Base-by-base conservation (phyloP, 352 stramenopile species). In the Phytophthora idaei region DNA sequence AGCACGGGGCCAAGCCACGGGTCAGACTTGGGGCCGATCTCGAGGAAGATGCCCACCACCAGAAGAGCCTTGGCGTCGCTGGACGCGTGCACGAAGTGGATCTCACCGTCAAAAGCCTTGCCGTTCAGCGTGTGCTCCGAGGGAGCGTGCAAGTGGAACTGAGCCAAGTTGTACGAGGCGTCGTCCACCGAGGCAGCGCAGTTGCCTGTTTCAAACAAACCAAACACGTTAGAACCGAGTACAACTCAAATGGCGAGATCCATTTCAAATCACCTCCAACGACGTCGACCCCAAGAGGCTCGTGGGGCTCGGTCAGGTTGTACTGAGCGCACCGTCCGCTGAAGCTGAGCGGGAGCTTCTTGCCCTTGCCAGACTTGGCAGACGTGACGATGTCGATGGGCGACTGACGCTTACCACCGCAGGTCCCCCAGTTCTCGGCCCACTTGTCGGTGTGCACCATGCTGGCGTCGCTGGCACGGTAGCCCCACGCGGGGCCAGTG, bases 61-160 rank as follows among this genome's bases (percentile, higher is more conserved):
- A 85, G 41, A 21, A 87, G 63, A 7, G 61, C 63, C 14, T 67
- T 69, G 61, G 61, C 61, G 21, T 80, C 76, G 25, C 57, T 64
- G 14, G 79, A 70, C 44, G 59, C 59, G 66, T 90, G 81, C 27
- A 90, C 78, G 58, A 90, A 90, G 71, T 90, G 81, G 42, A 87
- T 77, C 58, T 87, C 78, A 34, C 69, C 81, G 29, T 74, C 77
- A 41, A 81, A 64, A 27, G 77, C 41, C 29, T 83, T 72, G 27
- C 72, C 78, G 55, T 87, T 73, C 25, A 90, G 46, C 17, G 76
- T 87, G 71, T 90, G 81, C 67, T 90, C 81, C 11, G 78, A 86
- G 31, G 73, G 76, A 28, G 74, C 71, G 72, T 90, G 81, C 17
- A 85, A 39, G 66, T 90, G 81, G 65, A 82, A 80, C 42, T 82